Conservation (phyloP, 441 rosid genomes). For the Eutrema salsugineum region DNA sequence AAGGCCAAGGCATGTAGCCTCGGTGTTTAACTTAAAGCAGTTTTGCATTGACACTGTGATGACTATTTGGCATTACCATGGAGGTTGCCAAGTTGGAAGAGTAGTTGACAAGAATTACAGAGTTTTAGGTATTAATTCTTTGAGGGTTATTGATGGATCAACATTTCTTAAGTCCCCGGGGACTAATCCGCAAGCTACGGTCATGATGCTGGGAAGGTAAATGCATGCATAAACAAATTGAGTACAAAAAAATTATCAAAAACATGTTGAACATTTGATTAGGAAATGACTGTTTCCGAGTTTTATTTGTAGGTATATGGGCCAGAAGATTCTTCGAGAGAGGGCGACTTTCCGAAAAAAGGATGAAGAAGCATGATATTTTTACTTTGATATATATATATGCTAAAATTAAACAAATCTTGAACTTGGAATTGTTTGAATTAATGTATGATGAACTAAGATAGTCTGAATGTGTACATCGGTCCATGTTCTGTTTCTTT, state of each 20-base stretch:
- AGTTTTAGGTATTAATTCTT: conserved; percentile 45
- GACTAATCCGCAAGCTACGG: conserved; percentile 67
- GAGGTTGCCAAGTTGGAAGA: conserved; percentile 51
- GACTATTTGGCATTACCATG: conserved; percentile 71
- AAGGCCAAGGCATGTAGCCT: conserved; percentile 36
- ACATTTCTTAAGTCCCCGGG: conserved; percentile 57
- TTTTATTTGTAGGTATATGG: conserved; percentile 49
- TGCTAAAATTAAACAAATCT: background rate
- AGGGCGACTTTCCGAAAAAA: conserved; percentile 2
- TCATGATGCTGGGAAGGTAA: conserved; percentile 79
- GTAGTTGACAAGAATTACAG: conserved; percentile 54
- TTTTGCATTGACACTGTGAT: conserved; percentile 57
- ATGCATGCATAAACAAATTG: conserved; percentile 1
- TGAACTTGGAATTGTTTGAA: conserved; percentile 13
- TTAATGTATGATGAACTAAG: conserved; percentile 20
- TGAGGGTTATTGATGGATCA: conserved; percentile 59
- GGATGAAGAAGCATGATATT: conserved; percentile 14
- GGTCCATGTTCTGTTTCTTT: conserved; percentile 18
- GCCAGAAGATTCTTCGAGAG: conserved; percentile 42
- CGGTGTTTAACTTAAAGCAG: conserved; percentile 38
- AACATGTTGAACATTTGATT: background rate
- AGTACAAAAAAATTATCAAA: background rate
- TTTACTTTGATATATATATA: background rate
- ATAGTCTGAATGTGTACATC: conserved; percentile 20
- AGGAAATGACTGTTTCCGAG: background rate